These are phyloP conservation scores for Talaromyces piceae DNA, from an alignment of 2,329 filamentous ascomycete species.

Conservation along the genomic window DNA sequence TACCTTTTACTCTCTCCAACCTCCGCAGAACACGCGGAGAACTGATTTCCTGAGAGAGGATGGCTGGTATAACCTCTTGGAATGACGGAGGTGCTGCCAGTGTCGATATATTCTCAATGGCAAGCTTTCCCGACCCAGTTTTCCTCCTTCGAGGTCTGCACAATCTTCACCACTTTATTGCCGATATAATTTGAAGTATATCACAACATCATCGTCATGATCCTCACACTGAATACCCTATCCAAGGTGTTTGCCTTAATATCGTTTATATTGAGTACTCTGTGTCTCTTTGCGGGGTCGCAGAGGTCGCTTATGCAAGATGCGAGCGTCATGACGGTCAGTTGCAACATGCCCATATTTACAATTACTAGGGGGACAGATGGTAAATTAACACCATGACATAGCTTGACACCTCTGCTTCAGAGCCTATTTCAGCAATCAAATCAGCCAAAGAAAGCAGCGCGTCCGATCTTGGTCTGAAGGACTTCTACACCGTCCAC, in stretches of 20 bases:
- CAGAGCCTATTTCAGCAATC: constrained; percentile 36
- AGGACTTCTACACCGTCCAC: constrained; percentile 56
- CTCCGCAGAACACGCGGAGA: not conserved
- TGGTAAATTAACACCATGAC: not conserved
- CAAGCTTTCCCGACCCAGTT: not conserved
- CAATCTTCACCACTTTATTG: not conserved
- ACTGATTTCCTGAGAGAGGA: not conserved
- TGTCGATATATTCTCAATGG: not conserved
- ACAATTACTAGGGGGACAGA: constrained; percentile 7
- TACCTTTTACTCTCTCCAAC: not conserved
- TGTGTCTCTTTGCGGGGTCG: constrained; percentile 55
- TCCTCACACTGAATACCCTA: constrained; percentile 28
- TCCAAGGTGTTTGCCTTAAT: constrained; percentile 45
- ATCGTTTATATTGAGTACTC: constrained; percentile 51
- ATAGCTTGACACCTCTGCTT: constrained; percentile 50
- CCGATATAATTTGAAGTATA: not conserved
- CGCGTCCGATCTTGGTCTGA: constrained; percentile 44
- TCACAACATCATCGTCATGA: not conserved
- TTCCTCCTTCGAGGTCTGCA: not conserved
- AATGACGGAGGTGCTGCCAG: not conserved
- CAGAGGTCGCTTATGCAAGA: constrained; percentile 50
- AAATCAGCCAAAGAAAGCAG: constrained; percentile 28
- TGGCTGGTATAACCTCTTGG: not conserved
- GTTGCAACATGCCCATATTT: constrained; percentile 13
- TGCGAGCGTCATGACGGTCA: constrained; percentile 50